A percentile compares a stretch with the other conserved stretches of the same genome.
Evolutionary conservation across 2,329 filamentous ascomycete species (phyloP).

Genomic region (Dryadomyces sulphureus): DNA sequence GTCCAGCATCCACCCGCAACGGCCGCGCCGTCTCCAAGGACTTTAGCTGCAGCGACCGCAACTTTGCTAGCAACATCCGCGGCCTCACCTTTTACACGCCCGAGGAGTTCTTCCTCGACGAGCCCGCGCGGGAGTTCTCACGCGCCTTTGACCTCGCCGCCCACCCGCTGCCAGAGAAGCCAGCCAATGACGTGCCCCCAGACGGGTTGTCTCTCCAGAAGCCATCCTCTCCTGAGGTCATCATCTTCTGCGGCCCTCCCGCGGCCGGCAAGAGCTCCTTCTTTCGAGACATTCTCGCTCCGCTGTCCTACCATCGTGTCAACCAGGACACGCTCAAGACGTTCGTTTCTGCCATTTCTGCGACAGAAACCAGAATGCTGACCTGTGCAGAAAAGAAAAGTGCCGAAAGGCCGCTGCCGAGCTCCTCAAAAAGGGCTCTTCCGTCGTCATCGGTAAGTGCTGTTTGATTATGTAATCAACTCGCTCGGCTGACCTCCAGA

Average conservation of each 20-base stretch:
- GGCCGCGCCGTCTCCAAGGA: slow-evolving; percentile 68
- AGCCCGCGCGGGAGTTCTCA: slow-evolving; percentile 48
- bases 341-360: slow-evolving; percentile 7
- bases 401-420: slow-evolving; percentile 60
- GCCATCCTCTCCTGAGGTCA: slow-evolving; percentile 50
- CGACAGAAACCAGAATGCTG: not conserved
- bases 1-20: slow-evolving; percentile 47
- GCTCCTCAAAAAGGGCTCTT: slow-evolving; percentile 46
- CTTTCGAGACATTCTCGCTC: slow-evolving; percentile 64
- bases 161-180: slow-evolving; percentile 27
- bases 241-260: slow-evolving; percentile 79
- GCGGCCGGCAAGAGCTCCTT: slow-evolving; percentile 88
- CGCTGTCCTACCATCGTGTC: slow-evolving; percentile 66
- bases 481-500: slow-evolving; percentile 35
- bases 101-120: slow-evolving; percentile 76
- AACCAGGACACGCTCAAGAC: slow-evolving; percentile 85
- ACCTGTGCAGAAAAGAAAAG: slow-evolving; percentile 32
- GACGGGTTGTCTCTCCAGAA: not conserved
- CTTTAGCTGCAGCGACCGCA: slow-evolving; percentile 54
- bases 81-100: slow-evolving; percentile 72
- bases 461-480: not conserved
- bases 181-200: slow-evolving; percentile 17
- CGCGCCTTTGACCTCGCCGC: slow-evolving; percentile 56
- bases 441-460: slow-evolving; percentile 56
- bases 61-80: slow-evolving; percentile 75